Evolutionary conservation across 2,329 filamentous ascomycete species (phyloP).

Genomic region (Colletotrichum sp.): DNA sequence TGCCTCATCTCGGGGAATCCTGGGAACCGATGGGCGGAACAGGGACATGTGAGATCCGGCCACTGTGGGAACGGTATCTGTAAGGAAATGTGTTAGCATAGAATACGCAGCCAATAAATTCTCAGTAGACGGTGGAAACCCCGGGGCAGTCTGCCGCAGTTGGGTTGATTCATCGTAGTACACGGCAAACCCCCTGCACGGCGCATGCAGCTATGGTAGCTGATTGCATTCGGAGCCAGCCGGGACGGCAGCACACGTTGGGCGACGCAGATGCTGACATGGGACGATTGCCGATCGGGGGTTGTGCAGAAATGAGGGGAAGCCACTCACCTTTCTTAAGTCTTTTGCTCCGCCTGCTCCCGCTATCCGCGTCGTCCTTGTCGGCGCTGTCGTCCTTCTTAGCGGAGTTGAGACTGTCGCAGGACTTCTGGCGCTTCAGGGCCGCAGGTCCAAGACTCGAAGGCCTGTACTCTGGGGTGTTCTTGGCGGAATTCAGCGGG

Average conservation of each 20-base stretch:
- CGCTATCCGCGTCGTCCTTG: slow-evolving; percentile 66
- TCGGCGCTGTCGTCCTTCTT: slow-evolving; percentile 54
- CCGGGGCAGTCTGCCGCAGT: not conserved
- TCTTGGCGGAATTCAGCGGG: slow-evolving; percentile 67
- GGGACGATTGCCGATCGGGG: not conserved
- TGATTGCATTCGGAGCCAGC: not conserved
- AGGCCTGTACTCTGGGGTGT: slow-evolving; percentile 69
- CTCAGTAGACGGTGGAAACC: not conserved
- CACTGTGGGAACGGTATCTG: slow-evolving; percentile 78
- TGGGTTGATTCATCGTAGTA: slow-evolving; percentile 23
- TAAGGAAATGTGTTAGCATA: slow-evolving; percentile 30
- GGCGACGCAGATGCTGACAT: slow-evolving; percentile 1
- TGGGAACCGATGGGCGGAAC: slow-evolving; percentile 81
- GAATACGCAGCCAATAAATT: not conserved
- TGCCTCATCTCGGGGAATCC: slow-evolving; percentile 62
- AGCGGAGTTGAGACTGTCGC: slow-evolving; percentile 54
- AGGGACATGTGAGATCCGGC: slow-evolving; percentile 97
- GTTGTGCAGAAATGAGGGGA: not conserved
- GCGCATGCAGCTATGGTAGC: not conserved
- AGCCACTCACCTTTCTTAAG: slow-evolving; percentile 71
- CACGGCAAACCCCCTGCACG: slow-evolving; percentile 18
- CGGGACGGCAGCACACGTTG: not conserved
- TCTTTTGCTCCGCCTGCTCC: slow-evolving; percentile 82
- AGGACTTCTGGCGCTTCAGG: slow-evolving; percentile 80
- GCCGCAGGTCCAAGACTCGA: slow-evolving; percentile 58